Conservation (phyloP, 2,329 filamentous ascomycete species). For the Ceratocystis harringtonii region DNA sequence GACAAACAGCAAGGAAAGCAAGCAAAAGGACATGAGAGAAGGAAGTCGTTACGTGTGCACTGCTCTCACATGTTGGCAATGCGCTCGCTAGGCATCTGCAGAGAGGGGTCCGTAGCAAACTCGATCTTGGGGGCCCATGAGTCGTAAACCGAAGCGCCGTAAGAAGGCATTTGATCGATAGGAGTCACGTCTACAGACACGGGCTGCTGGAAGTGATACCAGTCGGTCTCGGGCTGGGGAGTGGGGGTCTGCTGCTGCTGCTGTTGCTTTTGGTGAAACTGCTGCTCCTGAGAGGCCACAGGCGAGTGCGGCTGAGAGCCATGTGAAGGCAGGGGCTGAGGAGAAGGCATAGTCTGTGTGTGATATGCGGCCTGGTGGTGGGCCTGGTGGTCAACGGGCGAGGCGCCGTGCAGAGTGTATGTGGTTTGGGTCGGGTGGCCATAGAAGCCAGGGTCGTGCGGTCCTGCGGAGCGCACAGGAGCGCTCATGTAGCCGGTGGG, state of each 20-base stretch:
- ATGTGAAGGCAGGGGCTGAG: slow-evolving; percentile 26
- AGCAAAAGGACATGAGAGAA: slow-evolving; percentile 11
- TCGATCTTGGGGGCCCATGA: slow-evolving; percentile 42
- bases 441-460: slow-evolving; percentile 39
- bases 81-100: slow-evolving; percentile 45
- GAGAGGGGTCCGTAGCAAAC: slow-evolving; percentile 37
- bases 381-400: slow-evolving; percentile 30
- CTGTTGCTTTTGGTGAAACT: slow-evolving; percentile 24
- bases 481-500: slow-evolving; percentile 43
- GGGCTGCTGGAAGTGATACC: slow-evolving; percentile 44
- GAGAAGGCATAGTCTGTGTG: slow-evolving; percentile 17
- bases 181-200: slow-evolving; percentile 36
- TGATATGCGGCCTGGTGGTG: slow-evolving; percentile 22
- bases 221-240: slow-evolving; percentile 32
- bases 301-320: slow-evolving; percentile 26
- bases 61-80: slow-evolving; percentile 38
- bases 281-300: slow-evolving; percentile 21
- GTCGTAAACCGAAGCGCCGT: slow-evolving; percentile 36
- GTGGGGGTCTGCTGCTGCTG: slow-evolving; percentile 23
- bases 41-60: background rate
- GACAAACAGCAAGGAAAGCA: slow-evolving; percentile 12
- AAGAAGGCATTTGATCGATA: slow-evolving; percentile 37
- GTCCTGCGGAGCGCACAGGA: slow-evolving; percentile 38
- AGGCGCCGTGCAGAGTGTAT: slow-evolving; percentile 34
- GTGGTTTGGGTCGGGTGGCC: slow-evolving; percentile 36